Conservation (phyloP, 2,329 filamentous ascomycete species). For the Stemphylium vesicarium region DNA sequence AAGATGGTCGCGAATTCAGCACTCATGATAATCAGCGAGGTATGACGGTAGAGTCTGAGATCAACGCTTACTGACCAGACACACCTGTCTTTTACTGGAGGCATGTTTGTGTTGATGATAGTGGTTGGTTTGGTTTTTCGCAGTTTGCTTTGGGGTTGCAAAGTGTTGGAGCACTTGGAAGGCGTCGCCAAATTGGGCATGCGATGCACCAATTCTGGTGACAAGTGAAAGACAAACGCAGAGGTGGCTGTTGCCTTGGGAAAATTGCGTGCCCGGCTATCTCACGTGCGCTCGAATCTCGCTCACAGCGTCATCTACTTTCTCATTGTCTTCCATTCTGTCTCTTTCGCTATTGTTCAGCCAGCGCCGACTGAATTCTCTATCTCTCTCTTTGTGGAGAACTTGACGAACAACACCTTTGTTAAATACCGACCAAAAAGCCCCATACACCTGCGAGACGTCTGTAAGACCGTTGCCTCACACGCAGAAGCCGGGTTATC, state of each 20-base stretch:
- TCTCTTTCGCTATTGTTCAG: neutral
- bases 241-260: no score
- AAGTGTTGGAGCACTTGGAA: no score
- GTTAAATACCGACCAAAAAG: neutral
- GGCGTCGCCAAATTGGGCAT: neutral
- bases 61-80: no score
- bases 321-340: neutral
- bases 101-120: no score
- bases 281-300: neutral
- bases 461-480: neutral
- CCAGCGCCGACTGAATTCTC: neutral
- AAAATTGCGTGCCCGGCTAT: neutral
- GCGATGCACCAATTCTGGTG: neutral
- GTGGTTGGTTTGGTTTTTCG: no score
- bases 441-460: neutral
- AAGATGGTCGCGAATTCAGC: neutral
- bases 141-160: no score
- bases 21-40: no score
- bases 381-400: neutral
- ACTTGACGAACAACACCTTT: neutral
- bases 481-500: neutral
- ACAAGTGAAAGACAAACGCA: neutral
- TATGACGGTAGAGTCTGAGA: no score
- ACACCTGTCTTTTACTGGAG: no score
- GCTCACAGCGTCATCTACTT: neutral